Base-by-base conservation (phyloP, 495 filamentous ascomycete species). In the Hypomontagnella monticulosa region DNA sequence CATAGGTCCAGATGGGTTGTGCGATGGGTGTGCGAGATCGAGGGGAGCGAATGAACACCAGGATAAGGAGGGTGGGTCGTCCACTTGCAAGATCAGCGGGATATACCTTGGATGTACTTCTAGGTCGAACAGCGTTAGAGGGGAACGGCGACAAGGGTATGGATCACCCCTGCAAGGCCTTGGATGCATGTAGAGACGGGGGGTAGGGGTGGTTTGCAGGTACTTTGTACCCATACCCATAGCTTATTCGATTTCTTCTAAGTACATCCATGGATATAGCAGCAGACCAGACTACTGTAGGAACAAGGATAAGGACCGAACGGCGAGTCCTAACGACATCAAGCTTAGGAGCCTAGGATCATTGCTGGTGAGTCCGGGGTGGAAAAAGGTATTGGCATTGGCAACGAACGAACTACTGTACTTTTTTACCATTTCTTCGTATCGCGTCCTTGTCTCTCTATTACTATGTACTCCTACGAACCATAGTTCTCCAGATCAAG, bases 1-100 rank as follows among this genome's bases (percentile, higher is more conserved):
- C 47, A 50, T 14, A 50, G 47, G 57, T 61, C 34, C 30, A 63
- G 59, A 63, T 68, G 23, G 23, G 23, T 27, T 27, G 23, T 27
- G 23, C 23, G 23, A 27, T 27, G 23, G 23, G 23, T 27, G 23
- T 27, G 23, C 2, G 56, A 61, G 57, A 66, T 65, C 61, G 67
- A 66, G 52, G 62, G 47, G 62, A 58, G 48, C 56, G 57, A 62
- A 65, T 65, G 44, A 51, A 27, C 30, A 44, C 14, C 11, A 23
- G 36, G 56, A 46, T 30, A 61, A 16, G 14, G 7, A 4, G 40
- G 38, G 60, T 64, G 60, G 61, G 66, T 50, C 53, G 38, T 7
- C 57, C 52, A 70, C 51, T 49, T 63, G 43, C 57, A 57, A 65
- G 67, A 70, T 70, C 67, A 69, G 66, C 66, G 61, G 61, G 61